phyloP scores from a whole-genome alignment of 192 early-diverging fungal genomes.

The Chytriomyces hyalinus region DNA sequence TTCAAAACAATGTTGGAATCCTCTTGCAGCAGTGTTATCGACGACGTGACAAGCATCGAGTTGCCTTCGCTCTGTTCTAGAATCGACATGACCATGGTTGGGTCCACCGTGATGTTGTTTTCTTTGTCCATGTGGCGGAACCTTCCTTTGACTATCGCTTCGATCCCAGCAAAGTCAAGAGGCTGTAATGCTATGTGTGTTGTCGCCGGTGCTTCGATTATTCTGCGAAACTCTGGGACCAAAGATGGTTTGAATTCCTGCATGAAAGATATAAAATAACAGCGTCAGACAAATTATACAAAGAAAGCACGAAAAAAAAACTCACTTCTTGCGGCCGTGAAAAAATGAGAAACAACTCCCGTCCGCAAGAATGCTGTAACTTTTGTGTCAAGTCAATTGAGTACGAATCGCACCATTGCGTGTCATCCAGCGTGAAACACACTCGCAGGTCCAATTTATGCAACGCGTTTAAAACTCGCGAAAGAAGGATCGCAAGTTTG shows the following conservation, averaged over 20 bases:
- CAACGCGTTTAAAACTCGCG: background rate
- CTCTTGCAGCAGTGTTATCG: background rate
- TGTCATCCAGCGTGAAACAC: background rate
- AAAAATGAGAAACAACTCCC: background rate
- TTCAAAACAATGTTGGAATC: background rate
- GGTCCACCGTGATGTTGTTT: background rate
- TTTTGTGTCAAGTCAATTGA: background rate
- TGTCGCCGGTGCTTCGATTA: background rate
- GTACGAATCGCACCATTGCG: background rate
- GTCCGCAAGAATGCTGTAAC: background rate
- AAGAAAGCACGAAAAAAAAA: no score
- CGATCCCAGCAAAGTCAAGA: no score
- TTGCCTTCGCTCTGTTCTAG: background rate
- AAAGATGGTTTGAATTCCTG: background rate
- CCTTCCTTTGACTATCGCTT: no score
- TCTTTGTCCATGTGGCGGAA: no score
- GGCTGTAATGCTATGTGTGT: background rate
- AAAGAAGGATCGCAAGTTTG: background rate
- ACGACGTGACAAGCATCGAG: background rate
- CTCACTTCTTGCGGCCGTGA: background rate
- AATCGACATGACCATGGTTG: background rate
- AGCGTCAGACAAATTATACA: background rate
- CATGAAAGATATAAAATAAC: background rate
- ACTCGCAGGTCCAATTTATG: background rate
- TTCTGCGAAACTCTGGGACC: background rate